Base-by-base conservation (phyloP, 2,329 filamentous ascomycete genomes). In the Helicocarpus griseus region DNA sequence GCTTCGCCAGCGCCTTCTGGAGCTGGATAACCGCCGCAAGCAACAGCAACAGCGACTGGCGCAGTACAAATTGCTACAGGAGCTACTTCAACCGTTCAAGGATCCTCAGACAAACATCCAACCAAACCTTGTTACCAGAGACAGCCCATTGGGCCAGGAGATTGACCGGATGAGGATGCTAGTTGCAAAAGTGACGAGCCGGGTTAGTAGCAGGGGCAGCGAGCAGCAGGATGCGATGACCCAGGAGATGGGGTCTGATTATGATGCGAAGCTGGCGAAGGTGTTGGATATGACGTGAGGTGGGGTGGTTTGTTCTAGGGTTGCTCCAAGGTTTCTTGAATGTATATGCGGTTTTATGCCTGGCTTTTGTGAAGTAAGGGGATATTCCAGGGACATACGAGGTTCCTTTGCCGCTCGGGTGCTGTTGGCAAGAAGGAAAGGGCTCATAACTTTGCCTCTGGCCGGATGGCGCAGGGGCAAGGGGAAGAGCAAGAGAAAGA, bases 91-190 rank as follows among this genome's bases (percentile, higher is more conserved):
- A 52, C 76, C 77, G 1, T 77, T 78, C 50, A 61, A 69, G 28
- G 64, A 74, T 24, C 74, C 77, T 0, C 70, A 72, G 53, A 63
- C 69, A 36, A 74, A 72, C 48, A 71, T 80, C 38, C 77, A 80
- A 56, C 76, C 77, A 1, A 80, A 80, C 55, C 64, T 81, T 22
- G 70, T 77, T 29, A 76, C 74, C 31, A 68, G 69, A 48, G 75
- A 79, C 58, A 73, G 73, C 9, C 73, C 75, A 52, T 63, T 81
- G 48, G 67, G 67, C 11, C 64, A 68, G 14, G 77, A 80, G 58
- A 53, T 80, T 52, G 70, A 72, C 46, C 74, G 71, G 59, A 77
- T 74, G 65, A 66, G 72, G 49, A 72, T 73, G 61, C 61, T 75
- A 44, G 62, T 73, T 47, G 72, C 72, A 26, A 65, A 72, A 38